A percentile compares a stretch with the other conserved stretches of the same genome.
Evolutionary conservation across 2,329 filamentous ascomycete species (phyloP).

Genomic region (Phialophora chinensis): DNA sequence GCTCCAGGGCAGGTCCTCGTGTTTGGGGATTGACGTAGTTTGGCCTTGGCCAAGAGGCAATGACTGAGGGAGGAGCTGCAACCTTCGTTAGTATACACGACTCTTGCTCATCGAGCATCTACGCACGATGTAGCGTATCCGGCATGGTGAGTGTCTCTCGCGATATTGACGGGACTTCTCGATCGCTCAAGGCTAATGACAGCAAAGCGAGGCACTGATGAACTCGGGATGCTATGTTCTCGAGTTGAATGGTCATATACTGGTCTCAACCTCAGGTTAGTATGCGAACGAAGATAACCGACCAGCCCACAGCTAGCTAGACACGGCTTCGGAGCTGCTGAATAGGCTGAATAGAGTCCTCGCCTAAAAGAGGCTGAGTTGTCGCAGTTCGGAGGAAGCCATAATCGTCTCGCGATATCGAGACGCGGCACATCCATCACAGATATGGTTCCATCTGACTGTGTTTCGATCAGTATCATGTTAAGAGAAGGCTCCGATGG

Average conservation of each 20-base stretch:
- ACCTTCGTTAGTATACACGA: background rate
- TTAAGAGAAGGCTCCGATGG: background rate
- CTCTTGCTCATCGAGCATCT: background rate
- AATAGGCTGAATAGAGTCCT: background rate
- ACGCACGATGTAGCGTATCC: slow-evolving; percentile 33
- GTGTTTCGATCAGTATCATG: background rate
- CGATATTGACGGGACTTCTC: background rate
- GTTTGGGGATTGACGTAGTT: slow-evolving; percentile 43
- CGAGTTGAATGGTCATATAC: background rate
- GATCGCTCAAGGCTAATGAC: background rate
- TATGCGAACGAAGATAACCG: background rate
- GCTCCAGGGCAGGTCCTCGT: slow-evolving; percentile 38
- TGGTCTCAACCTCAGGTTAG: background rate
- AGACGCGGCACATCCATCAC: background rate
- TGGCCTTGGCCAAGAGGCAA: slow-evolving; percentile 42
- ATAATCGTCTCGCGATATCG: background rate
- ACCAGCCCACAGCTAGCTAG: background rate
- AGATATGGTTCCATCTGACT: background rate
- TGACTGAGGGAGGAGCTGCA: slow-evolving; percentile 27
- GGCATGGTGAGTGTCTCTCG: slow-evolving; percentile 22
- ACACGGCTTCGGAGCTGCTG: background rate
- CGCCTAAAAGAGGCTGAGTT: background rate
- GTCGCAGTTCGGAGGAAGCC: background rate
- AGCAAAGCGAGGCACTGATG: background rate
- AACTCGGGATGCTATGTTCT: background rate